These are phyloP conservation scores for Carex myosuroides DNA, from an alignment of 176 grass and related monocot genomes.

Conservation along the genomic window DNA sequence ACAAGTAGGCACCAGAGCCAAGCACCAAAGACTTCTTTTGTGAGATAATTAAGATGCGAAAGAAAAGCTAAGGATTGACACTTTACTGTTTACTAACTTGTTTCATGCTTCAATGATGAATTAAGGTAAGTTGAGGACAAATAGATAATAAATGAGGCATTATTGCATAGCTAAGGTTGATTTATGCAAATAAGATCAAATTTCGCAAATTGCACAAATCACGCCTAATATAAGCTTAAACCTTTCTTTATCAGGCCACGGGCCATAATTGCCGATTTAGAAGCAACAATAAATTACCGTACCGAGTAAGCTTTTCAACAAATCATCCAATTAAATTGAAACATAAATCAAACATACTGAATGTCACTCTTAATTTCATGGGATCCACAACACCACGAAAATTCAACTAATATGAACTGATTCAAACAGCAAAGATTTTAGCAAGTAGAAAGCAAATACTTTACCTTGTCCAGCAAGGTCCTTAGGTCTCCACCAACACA, in stretches of 20 bases:
- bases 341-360: not conserved
- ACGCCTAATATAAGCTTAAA: not conserved
- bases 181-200: not conserved
- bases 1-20: not conserved
- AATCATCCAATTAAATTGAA: not conserved
- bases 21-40: not conserved
- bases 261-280: not conserved
- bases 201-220: not conserved
- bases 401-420: not conserved
- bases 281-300: not conserved
- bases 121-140: not conserved
- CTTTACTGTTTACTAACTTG: not conserved
- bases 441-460: not conserved
- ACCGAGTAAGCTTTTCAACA: not conserved
- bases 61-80: not conserved
- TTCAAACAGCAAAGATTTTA: not conserved
- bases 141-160: not conserved
- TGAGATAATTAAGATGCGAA: not conserved
- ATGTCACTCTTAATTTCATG: not conserved
- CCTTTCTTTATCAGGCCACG: not conserved
- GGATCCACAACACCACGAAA: not conserved
- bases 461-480: constrained; percentile 75
- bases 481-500: constrained; percentile 86
- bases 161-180: not conserved
- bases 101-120: not conserved